Evolutionary conservation across 208 protist genomes (phyloP).

Genomic region (Trypanosomatidae sp.): DNA sequence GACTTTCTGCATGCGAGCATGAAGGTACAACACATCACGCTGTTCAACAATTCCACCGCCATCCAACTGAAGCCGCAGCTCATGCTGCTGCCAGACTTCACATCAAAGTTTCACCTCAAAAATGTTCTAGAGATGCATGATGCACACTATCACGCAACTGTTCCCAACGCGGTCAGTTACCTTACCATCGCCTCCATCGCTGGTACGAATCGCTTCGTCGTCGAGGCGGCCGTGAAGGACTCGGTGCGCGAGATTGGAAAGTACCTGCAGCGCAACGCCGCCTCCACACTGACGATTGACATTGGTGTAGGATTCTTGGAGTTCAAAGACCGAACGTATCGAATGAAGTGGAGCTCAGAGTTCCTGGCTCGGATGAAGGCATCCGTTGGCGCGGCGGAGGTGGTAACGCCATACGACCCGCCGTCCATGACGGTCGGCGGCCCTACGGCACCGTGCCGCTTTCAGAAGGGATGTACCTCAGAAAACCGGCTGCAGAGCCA

Average conservation of each 20-base stretch:
- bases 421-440: conserved; percentile 66
- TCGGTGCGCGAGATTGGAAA: conserved; percentile 86
- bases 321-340: conserved; percentile 68
- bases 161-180: conserved; percentile 49
- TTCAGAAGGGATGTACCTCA: conserved; percentile 50
- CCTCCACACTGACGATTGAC: conserved; percentile 65
- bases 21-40: conserved; percentile 62
- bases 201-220: conserved; percentile 60
- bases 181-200: conserved; percentile 34
- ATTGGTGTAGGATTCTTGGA: conserved; percentile 68
- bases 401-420: conserved; percentile 62
- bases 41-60: conserved; percentile 40
- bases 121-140: conserved; percentile 79
- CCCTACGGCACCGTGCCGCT: conserved; percentile 50
- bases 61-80: conserved; percentile 83
- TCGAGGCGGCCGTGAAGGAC: conserved; percentile 78
- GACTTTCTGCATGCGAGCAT: conserved; percentile 86
- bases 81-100: conserved; percentile 80
- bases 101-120: conserved; percentile 74
- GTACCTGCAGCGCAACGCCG: conserved; percentile 68
- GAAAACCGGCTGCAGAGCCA: conserved; percentile 32
- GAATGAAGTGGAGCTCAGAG: conserved; percentile 67
- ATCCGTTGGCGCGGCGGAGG: conserved; percentile 30
- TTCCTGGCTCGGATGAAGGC: conserved; percentile 49
- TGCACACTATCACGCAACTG: conserved; percentile 80